Evolutionary conservation across 2,329 filamentous ascomycete genomes (phyloP).

Genomic region (Claviceps purpurea): DNA sequence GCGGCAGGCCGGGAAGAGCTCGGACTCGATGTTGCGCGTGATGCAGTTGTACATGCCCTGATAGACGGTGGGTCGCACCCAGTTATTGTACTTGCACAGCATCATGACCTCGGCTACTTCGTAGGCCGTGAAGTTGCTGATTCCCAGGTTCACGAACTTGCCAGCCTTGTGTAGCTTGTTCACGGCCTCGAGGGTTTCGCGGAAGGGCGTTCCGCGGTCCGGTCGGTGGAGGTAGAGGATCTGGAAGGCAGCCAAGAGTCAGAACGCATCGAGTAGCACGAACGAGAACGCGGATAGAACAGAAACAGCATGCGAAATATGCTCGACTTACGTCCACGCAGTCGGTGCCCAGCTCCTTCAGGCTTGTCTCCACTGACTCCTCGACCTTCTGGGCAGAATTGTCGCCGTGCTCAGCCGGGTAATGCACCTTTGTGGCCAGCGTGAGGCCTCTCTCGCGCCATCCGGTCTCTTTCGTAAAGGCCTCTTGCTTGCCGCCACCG

Average conservation of each 20-base stretch:
- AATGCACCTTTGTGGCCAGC: constrained; percentile 63
- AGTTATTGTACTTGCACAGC: constrained; percentile 64
- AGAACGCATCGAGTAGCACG: not conserved
- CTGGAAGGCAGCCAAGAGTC: constrained; percentile 9
- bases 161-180: constrained; percentile 75
- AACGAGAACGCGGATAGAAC: not conserved
- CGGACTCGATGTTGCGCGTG: constrained; percentile 59
- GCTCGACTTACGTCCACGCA: constrained; percentile 47
- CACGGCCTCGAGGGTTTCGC: constrained; percentile 63
- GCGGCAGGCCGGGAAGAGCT: constrained; percentile 59
- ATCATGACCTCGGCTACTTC: constrained; percentile 79
- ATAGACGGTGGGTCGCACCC: constrained; percentile 74
- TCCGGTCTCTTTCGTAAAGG: constrained; percentile 57
- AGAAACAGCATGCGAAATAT: not conserved
- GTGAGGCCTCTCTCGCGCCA: constrained; percentile 71
- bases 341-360: constrained; percentile 60
- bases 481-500: constrained; percentile 60
- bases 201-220: constrained; percentile 57
- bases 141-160: constrained; percentile 67
- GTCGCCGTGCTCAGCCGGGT: constrained; percentile 31
- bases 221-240: constrained; percentile 26
- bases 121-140: constrained; percentile 77
- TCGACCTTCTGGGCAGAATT: constrained; percentile 45
- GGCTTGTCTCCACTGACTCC: constrained; percentile 50
- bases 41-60: constrained; percentile 83